Evolutionary conservation across 805 yeast species (phyloP).

Genomic region (Candida dajiaensis): DNA sequence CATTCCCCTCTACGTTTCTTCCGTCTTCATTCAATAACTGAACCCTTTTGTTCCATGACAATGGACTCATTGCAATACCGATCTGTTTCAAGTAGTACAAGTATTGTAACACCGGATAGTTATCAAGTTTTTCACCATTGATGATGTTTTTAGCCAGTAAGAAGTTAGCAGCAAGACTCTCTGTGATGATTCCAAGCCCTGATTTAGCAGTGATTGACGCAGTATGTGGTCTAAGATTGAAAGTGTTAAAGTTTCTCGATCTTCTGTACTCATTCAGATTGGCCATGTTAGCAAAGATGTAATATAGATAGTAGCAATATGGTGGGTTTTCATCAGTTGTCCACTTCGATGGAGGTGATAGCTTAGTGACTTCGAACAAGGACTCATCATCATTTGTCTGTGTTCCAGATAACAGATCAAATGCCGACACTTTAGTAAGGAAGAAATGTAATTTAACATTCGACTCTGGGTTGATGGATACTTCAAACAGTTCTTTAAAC

Average conservation of each 20-base stretch:
- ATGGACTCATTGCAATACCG: constrained; percentile 25
- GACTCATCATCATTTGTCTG: constrained; percentile 15
- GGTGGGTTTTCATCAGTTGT: constrained; percentile 31
- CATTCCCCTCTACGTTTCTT: constrained; percentile 5
- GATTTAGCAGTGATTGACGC: constrained; percentile 19
- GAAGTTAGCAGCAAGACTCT: constrained; percentile 19
- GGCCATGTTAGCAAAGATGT: constrained; percentile 24
- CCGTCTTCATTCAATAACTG: constrained; percentile 22
- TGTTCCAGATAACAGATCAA: constrained; percentile 27
- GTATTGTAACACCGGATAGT: constrained; percentile 22
- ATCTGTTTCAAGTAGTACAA: constrained; percentile 23
- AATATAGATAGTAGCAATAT: constrained; percentile 32
- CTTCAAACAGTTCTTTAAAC: constrained; percentile 29
- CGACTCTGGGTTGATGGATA: constrained; percentile 17
- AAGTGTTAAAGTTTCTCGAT: constrained; percentile 10
- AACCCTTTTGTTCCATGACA: constrained; percentile 24
- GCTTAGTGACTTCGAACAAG: constrained; percentile 14
- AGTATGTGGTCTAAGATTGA: constrained; percentile 20
- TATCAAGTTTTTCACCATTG: constrained; percentile 20
- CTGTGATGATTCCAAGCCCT: constrained; percentile 23
- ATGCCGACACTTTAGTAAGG: constrained; percentile 27
- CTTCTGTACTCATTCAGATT: constrained; percentile 18
- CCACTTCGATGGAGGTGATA: constrained; percentile 29
- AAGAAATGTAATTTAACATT: constrained; percentile 26
- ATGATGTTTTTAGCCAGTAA: constrained; percentile 19